A percentile compares a stretch with the other conserved stretches of the same genome.
Evolutionary conservation across 805 yeast species (phyloP).

Genomic region (Candida insectorum): DNA sequence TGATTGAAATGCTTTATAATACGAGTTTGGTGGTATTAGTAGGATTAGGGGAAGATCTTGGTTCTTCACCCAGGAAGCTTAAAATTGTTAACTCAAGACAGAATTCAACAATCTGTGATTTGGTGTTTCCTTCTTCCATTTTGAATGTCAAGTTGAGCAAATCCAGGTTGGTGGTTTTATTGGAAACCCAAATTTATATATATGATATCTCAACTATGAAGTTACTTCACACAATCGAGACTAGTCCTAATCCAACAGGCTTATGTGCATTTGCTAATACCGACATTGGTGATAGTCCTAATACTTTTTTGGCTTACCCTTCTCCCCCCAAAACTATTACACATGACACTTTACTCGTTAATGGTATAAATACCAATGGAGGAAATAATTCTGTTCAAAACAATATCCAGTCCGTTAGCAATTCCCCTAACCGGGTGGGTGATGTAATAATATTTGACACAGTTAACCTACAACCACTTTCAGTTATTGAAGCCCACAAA

Average conservation of each 20-base stretch:
- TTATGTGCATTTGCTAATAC: conserved; percentile 54
- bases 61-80: conserved; percentile 74
- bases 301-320: conserved; percentile 66
- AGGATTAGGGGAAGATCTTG: conserved; percentile 69
- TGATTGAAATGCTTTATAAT: conserved; percentile 86
- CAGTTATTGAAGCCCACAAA: conserved; percentile 84
- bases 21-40: conserved; percentile 85
- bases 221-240: conserved; percentile 42
- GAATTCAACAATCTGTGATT: conserved; percentile 40
- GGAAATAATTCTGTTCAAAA: conserved; percentile 37
- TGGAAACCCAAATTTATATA: conserved; percentile 43
- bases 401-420: conserved; percentile 38
- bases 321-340: conserved; percentile 63
- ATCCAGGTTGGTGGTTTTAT: conserved; percentile 30
- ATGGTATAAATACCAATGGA: conserved; percentile 39
- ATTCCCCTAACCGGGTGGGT: conserved; percentile 51
- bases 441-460: conserved; percentile 81
- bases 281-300: conserved; percentile 25
- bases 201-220: conserved; percentile 41
- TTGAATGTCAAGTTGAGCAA: conserved; percentile 36
- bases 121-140: conserved; percentile 40
- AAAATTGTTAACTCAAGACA: conserved; percentile 82
- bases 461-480: conserved; percentile 65
- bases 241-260: conserved; percentile 46
- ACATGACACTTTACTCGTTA: conserved; percentile 39